These are phyloP conservation scores for Hypoxylon intermedium DNA, from an alignment of 495 filamentous ascomycete species.

Conservation along the genomic window DNA sequence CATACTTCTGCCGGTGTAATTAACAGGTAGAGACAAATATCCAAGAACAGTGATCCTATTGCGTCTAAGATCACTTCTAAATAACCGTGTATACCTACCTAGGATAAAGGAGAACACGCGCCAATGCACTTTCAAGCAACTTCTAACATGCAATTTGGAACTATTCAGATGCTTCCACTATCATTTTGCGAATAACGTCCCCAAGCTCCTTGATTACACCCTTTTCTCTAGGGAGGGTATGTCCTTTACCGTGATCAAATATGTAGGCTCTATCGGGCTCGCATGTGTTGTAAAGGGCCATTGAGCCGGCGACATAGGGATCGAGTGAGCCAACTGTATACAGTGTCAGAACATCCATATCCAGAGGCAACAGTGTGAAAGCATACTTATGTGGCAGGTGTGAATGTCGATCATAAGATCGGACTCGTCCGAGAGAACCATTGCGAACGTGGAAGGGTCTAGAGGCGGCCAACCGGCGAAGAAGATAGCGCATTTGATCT, in stretches of 20 bases:
- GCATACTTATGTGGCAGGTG: conserved; percentile 64
- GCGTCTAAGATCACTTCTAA: conserved; percentile 11
- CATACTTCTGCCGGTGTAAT: too few species aligned
- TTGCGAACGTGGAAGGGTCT: conserved; percentile 52
- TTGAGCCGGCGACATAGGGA: conserved; percentile 61
- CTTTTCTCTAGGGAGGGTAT: conserved; percentile 61
- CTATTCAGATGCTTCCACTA: conserved; percentile 35
- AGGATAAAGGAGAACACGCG: not conserved
- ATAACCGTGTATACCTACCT: conserved; percentile 13
- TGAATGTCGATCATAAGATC: conserved; percentile 60
- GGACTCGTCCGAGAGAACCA: conserved; percentile 61
- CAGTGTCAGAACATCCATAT: conserved; percentile 24
- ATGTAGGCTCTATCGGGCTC: conserved; percentile 62
- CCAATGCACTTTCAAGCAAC: conserved; percentile 13
- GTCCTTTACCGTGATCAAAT: conserved; percentile 66
- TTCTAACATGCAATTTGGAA: conserved; percentile 33
- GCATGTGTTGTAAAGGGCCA: conserved; percentile 67
- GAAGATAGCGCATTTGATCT: conserved; percentile 64
- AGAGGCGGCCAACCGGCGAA: conserved; percentile 65
- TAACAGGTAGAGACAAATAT: too few species aligned
- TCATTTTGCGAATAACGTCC: conserved; percentile 53
- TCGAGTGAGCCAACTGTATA: conserved; percentile 61
- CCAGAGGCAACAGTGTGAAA: not conserved
- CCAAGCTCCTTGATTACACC: conserved; percentile 58
- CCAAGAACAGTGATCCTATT: conserved; percentile 6